Conservation (phyloP, 2,329 filamentous ascomycete species). For the Dothideomycetidae sp. region DNA sequence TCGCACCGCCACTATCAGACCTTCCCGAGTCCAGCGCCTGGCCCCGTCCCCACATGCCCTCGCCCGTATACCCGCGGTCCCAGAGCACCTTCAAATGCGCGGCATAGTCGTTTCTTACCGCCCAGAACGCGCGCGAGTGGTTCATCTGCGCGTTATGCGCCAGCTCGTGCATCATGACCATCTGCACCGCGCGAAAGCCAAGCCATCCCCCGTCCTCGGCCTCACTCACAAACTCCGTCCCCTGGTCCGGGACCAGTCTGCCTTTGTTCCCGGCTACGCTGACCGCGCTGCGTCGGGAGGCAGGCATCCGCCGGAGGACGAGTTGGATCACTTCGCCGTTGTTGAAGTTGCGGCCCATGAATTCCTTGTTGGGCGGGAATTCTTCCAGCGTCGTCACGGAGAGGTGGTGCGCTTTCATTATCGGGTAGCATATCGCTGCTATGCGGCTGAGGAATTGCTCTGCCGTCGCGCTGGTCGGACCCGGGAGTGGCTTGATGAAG, state of each 20-base stretch:
- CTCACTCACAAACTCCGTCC: conserved; percentile 4
- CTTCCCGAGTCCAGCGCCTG: conserved; percentile 45
- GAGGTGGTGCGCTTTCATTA: conserved; percentile 34
- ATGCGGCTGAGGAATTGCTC: conserved; percentile 62
- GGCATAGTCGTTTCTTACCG: conserved; percentile 59
- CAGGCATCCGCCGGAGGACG: conserved; percentile 45
- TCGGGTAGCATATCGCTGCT: conserved; percentile 63
- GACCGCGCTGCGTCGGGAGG: neutral
- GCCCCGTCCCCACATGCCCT: conserved; percentile 71
- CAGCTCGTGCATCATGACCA: conserved; percentile 91
- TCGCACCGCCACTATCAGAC: conserved; percentile 26
- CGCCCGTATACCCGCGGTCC: conserved; percentile 57
- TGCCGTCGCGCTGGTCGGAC: conserved; percentile 38
- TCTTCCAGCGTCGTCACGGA: conserved; percentile 53
- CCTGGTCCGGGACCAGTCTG: conserved; percentile 6
- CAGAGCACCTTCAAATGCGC: conserved; percentile 57
- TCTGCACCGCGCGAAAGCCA: conserved; percentile 70
- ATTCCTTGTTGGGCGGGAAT: conserved; percentile 66
- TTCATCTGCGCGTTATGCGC: conserved; percentile 90
- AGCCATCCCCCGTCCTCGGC: conserved; percentile 48
- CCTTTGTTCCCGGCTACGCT: conserved; percentile 3
- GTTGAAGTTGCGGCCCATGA: conserved; percentile 82
- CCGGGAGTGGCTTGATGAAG: conserved; percentile 67
- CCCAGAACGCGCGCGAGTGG: conserved; percentile 69
- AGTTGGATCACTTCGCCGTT: conserved; percentile 76